These are phyloP conservation scores for Xylariaceae sp. DNA, from an alignment of 2,329 filamentous ascomycete species.

Conservation along the genomic window DNA sequence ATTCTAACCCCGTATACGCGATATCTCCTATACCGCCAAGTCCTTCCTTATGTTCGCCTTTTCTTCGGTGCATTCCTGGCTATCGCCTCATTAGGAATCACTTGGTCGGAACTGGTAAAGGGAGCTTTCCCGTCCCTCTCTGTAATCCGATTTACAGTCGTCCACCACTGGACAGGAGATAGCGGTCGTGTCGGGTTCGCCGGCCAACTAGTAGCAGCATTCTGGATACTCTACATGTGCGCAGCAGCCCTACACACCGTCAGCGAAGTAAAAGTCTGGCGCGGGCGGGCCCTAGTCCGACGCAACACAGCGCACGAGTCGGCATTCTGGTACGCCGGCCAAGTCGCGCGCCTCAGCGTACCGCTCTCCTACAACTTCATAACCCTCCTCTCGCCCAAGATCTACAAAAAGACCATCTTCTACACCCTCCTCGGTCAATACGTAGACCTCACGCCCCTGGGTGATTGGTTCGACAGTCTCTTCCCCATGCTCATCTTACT, in stretches of 20 bases:
- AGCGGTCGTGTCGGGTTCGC: slow-evolving; percentile 76
- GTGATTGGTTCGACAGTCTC: slow-evolving; percentile 77
- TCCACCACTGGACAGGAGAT: slow-evolving; percentile 68
- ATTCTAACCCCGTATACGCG: slow-evolving; percentile 76
- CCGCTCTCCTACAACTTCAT: slow-evolving; percentile 95
- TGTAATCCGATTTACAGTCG: slow-evolving; percentile 58
- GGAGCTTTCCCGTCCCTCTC: slow-evolving; percentile 73
- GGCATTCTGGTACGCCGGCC: slow-evolving; percentile 91
- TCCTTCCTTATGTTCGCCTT: slow-evolving; percentile 65
- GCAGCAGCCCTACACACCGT: slow-evolving; percentile 80
- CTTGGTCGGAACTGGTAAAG: slow-evolving; percentile 93
- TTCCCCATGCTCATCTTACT: slow-evolving; percentile 86
- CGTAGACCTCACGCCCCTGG: slow-evolving; percentile 77
- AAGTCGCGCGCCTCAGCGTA: slow-evolving; percentile 87
- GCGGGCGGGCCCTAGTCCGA: slow-evolving; percentile 81
- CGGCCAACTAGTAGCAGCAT: slow-evolving; percentile 75
- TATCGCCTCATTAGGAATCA: slow-evolving; percentile 71
- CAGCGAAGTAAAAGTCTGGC: slow-evolving; percentile 95
- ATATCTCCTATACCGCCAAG: slow-evolving; percentile 68
- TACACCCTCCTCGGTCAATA: slow-evolving; percentile 78
- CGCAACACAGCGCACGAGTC: slow-evolving; percentile 90
- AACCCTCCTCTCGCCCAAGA: slow-evolving; percentile 70
- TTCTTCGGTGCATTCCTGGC: slow-evolving; percentile 62
- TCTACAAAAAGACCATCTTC: slow-evolving; percentile 76
- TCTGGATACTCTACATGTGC: slow-evolving; percentile 97